Conservation (phyloP, 305 asterid species). For the Fraxinus greggii region DNA sequence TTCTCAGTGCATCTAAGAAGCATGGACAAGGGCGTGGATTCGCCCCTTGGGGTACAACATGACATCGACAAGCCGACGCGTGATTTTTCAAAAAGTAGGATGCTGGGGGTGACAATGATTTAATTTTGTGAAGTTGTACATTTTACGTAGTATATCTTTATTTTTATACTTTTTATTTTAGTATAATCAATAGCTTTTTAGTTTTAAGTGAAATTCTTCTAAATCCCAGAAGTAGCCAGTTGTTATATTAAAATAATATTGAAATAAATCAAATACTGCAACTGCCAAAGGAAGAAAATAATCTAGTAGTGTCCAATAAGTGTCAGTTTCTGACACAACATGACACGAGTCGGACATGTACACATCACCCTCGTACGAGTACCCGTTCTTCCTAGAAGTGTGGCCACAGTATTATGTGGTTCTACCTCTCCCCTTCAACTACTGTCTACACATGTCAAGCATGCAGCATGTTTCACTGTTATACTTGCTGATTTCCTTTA, state of each 20-base stretch:
- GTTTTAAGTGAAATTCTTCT: neutral
- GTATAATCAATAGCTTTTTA: neutral
- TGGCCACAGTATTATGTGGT: neutral
- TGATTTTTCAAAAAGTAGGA: neutral
- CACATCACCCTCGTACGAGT: neutral
- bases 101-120: neutral
- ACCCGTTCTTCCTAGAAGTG: neutral
- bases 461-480: neutral
- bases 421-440: conserved; percentile 8
- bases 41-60: neutral
- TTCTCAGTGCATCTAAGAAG: neutral
- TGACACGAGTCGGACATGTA: neutral
- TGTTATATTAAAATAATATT: neutral
- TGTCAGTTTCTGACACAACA: neutral
- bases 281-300: neutral
- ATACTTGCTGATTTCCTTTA: neutral
- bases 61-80: neutral
- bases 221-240: neutral
- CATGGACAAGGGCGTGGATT: neutral
- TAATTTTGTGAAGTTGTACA: neutral
- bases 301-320: neutral
- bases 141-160: neutral
- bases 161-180: neutral
- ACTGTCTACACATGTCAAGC: neutral
- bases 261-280: neutral